A percentile compares a stretch with the other conserved stretches of the same genome.
Evolutionary conservation across 2,329 filamentous ascomycete genomes (phyloP).

Genomic region (Ophidiomyces ophidiicola): DNA sequence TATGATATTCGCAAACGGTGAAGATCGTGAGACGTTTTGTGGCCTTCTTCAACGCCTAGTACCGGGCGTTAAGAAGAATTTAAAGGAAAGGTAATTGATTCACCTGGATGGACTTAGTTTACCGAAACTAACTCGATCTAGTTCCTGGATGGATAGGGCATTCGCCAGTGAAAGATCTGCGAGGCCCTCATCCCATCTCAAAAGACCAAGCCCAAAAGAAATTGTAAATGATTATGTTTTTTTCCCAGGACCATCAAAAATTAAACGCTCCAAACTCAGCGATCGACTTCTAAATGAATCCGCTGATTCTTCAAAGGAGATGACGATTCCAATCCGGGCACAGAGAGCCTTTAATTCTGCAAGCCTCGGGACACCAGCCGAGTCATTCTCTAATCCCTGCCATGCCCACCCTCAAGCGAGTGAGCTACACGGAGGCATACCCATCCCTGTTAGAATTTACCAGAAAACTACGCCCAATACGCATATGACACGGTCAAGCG

Average conservation of each 20-base stretch:
- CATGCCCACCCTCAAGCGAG: slow-evolving; percentile 11
- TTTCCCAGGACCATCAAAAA: slow-evolving; percentile 2
- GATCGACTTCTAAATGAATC: slow-evolving; percentile 10
- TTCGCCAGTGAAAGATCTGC: background rate
- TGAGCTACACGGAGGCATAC: slow-evolving; percentile 11
- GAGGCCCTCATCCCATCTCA: slow-evolving; percentile 12
- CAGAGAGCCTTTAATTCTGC: background rate
- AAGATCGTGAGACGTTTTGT: slow-evolving; percentile 6
- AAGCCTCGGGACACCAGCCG: background rate
- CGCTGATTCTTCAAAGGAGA: background rate
- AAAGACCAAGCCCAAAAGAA: slow-evolving; percentile 21
- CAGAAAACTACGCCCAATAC: background rate
- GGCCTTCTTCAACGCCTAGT: background rate
- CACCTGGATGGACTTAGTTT: background rate
- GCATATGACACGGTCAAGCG: slow-evolving; percentile 25
- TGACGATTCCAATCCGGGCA: background rate
- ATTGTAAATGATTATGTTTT: background rate
- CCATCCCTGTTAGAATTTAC: slow-evolving; percentile 24
- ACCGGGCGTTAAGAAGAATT: slow-evolving; percentile 3
- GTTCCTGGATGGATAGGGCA: slow-evolving; percentile 25
- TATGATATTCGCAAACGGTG: slow-evolving; percentile 9
- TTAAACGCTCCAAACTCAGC: slow-evolving; percentile 14
- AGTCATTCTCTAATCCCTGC: background rate
- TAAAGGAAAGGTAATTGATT: slow-evolving; percentile 7
- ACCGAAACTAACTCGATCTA: slow-evolving; percentile 14